Evolutionary conservation across 164 flowering plant species (phyloP).

Genomic region (Chimonanthus praecox): DNA sequence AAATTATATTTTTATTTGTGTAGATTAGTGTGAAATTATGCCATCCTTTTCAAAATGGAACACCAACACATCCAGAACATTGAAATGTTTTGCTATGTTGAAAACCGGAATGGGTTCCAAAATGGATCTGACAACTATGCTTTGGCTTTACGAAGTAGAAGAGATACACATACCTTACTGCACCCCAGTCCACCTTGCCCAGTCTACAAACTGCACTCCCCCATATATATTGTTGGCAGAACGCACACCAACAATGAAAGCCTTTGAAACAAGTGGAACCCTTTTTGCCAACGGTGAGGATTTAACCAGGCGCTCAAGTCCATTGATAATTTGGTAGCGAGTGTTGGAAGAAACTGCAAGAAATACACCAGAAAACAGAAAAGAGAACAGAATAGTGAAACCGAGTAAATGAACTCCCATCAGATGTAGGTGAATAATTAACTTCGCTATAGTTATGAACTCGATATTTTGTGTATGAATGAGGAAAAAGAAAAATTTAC

Average conservation of each 20-base stretch:
- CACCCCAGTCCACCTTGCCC: constrained; percentile 94
- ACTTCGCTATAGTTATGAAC: not conserved
- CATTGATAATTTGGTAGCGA: constrained; percentile 83
- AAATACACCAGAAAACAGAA: constrained; percentile 59
- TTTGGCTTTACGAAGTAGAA: not conserved
- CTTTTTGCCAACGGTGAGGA: constrained; percentile 72
- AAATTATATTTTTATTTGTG: too few relatives aligned
- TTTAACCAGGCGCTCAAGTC: constrained; percentile 75
- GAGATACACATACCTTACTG: constrained; percentile 32
- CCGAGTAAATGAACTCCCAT: too few relatives aligned
- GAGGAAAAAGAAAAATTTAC: not conserved
- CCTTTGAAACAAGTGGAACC: constrained; percentile 76
- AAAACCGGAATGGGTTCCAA: too few relatives aligned
- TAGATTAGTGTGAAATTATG: too few relatives aligned
- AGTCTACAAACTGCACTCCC: constrained; percentile 96
- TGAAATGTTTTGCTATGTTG: too few relatives aligned
- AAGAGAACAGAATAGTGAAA: not conserved
- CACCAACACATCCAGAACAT: too few relatives aligned
- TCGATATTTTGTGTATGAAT: not conserved
- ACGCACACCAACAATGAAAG: constrained; percentile 90
- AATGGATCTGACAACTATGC: not conserved
- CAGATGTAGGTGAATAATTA: not conserved
- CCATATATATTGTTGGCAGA: constrained; percentile 89
- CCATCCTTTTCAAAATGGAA: too few relatives aligned
- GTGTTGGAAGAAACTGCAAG: constrained; percentile 94